Evolutionary conservation across 495 filamentous ascomycete species (phyloP).

Genomic region (Daldinia bambusicola): DNA sequence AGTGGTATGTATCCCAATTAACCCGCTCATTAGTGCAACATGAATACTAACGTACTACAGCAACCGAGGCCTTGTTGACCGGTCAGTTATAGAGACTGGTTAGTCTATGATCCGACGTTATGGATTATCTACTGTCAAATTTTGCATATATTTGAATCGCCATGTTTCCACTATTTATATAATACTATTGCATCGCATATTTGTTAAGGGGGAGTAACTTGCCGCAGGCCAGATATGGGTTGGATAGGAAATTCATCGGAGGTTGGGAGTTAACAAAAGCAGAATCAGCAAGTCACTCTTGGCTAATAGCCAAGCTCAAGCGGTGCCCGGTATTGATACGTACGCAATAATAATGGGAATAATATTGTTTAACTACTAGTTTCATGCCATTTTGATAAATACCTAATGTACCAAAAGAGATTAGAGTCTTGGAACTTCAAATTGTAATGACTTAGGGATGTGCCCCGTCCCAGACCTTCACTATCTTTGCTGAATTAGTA

Average conservation of each 20-base stretch:
- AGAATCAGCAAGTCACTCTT: constrained; percentile 14
- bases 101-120: not conserved
- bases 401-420: constrained; percentile 17
- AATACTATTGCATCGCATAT: constrained; percentile 36
- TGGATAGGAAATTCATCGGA: constrained; percentile 26
- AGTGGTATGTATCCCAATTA: constrained; percentile 71
- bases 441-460: too few species aligned
- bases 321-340: constrained; percentile 13
- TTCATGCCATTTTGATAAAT: constrained; percentile 18
- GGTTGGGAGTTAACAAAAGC: constrained; percentile 27
- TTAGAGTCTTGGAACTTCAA: constrained; percentile 3
- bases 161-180: constrained; percentile 39
- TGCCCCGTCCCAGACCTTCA: not conserved
- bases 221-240: constrained; percentile 25
- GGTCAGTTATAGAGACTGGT: constrained; percentile 67
- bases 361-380: constrained; percentile 15
- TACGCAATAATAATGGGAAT: constrained; percentile 33
- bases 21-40: not conserved
- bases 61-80: constrained; percentile 78
- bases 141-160: constrained; percentile 38
- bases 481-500: not conserved
- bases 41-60: constrained; percentile 58
- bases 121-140: constrained; percentile 17
- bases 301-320: constrained; percentile 18
- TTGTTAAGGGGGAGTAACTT: constrained; percentile 21